A percentile compares a stretch with the other conserved stretches of the same genome.
Conservation (phyloP, 306 rosid species). For the Benincasa hispida region DNA sequence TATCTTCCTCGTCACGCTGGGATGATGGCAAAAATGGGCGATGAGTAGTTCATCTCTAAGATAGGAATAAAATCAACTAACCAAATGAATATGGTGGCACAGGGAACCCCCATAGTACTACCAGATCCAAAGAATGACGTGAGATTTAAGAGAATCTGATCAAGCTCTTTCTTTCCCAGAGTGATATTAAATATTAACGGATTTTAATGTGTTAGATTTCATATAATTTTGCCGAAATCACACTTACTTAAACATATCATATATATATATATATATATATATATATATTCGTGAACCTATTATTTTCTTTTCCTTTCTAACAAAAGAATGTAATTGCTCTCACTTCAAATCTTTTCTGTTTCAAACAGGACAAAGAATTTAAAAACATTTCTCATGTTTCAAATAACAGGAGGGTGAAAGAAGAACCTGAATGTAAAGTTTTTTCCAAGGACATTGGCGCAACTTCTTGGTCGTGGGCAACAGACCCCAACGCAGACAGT, state of each 20-base stretch:
- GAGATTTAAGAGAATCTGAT: background rate
- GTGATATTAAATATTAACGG: background rate
- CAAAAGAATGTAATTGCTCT: background rate
- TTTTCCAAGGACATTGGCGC: slow-evolving; percentile 80
- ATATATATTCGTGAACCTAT: background rate
- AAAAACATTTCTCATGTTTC: background rate
- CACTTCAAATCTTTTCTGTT: background rate
- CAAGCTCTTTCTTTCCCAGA: background rate
- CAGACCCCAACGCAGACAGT: slow-evolving; percentile 87
- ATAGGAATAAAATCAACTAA: background rate
- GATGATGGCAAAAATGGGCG: background rate
- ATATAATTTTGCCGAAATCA: background rate
- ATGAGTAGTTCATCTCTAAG: background rate
- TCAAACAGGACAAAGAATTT: background rate
- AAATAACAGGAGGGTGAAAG: background rate
- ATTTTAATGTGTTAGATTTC: background rate
- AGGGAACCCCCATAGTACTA: background rate
- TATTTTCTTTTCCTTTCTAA: background rate
- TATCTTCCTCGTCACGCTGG: slow-evolving; percentile 90
- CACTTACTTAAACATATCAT: background rate
- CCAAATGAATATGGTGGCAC: background rate
- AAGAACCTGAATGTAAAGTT: slow-evolving; percentile 59
- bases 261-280: too few relatives aligned
- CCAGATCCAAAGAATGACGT: background rate
- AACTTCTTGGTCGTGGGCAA: slow-evolving; percentile 51